These are phyloP conservation scores for Asparagopsis taxiformis DNA, from an alignment of 31 red algal genomes.

Conservation along the genomic window DNA sequence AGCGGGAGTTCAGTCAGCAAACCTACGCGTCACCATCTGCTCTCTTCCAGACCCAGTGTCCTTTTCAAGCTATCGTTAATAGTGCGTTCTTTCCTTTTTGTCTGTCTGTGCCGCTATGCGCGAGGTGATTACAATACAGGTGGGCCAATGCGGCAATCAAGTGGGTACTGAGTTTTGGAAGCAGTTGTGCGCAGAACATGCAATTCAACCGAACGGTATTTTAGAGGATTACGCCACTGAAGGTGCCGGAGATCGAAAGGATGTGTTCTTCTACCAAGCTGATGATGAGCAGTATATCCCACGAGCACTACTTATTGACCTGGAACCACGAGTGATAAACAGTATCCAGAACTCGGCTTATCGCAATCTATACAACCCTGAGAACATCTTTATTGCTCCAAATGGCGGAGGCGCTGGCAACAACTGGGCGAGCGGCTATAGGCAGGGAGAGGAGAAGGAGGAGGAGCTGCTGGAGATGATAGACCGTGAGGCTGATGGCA, in stretches of 20 bases:
- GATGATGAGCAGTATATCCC: constrained; percentile 97
- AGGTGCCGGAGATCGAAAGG: constrained; percentile 89
- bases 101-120: constrained; percentile 50
- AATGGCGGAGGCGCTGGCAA: constrained; percentile 95
- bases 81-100: too few relatives aligned
- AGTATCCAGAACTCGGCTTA: constrained; percentile 69
- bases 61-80: too few relatives aligned
- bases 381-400: constrained; percentile 92
- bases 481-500: constrained; percentile 93
- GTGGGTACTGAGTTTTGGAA: constrained; percentile 99
- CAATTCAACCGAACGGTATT: constrained; percentile 88
- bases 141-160: constrained; percentile 99
- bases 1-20: too few relatives aligned
- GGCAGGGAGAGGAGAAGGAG: constrained; percentile 87
- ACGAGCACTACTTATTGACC: constrained; percentile 90
- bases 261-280: constrained; percentile 99
- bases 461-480: constrained; percentile 99
- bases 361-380: constrained; percentile 94
- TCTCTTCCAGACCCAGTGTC: too few relatives aligned
- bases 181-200: constrained; percentile 97
- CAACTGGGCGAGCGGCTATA: constrained; percentile 96
- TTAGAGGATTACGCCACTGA: constrained; percentile 77
- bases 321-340: constrained; percentile 96
- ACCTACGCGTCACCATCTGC: too few relatives aligned
- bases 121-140: constrained; percentile 95